Evolutionary conservation across 495 filamentous ascomycete genomes (phyloP), one percentile per base, ranked within the genome.

Genomic region (Lepidopterella palustris): DNA sequence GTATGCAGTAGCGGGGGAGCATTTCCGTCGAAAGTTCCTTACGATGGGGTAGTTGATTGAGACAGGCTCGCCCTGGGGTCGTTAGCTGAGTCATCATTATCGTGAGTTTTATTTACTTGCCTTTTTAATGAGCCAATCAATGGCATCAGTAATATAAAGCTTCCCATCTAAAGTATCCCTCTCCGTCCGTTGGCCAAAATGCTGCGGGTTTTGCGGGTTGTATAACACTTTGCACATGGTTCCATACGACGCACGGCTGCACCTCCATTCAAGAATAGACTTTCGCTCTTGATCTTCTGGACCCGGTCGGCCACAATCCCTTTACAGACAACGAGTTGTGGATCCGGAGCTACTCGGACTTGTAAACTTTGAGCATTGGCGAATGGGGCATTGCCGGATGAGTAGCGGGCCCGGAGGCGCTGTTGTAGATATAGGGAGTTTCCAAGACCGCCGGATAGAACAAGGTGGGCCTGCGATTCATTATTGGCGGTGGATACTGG

Each of bases 381-480:
- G 48, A 53, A 53, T 25, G 50, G 27, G 47, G 51, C 29, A 35
- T 47, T 48, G 24, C 63, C 62, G 27, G 67, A 4, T 15, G 49
- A 55, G 58, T 67, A 73, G 10, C 62, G 65, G 9, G 53, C 53
- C 25, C 35, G 18, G 10, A 75, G 64, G 31, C 55, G 31, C 9
- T 66, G 23, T 49, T 70, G 68, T 4, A 87, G 74, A 61, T 87
- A 86, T n/a, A 76, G 72, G 0, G 83, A 87, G 64, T 82, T 84
- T 5, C 84, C 83, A 3, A 86, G 79, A 3, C 84, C 84, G 3
- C 84, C 84, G 0, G 84, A 86, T 4, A 86, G 72, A 5, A 86
- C 75, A 27, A 86, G 72, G 57, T 83, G 78, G 9, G 51, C 59
- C 56, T 58, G 32, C 24, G 3, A 3, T 31, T 26, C 18, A 18